Base-by-base conservation (phyloP, 805 yeast species). In the Cyberlindnera mississippiensis region DNA sequence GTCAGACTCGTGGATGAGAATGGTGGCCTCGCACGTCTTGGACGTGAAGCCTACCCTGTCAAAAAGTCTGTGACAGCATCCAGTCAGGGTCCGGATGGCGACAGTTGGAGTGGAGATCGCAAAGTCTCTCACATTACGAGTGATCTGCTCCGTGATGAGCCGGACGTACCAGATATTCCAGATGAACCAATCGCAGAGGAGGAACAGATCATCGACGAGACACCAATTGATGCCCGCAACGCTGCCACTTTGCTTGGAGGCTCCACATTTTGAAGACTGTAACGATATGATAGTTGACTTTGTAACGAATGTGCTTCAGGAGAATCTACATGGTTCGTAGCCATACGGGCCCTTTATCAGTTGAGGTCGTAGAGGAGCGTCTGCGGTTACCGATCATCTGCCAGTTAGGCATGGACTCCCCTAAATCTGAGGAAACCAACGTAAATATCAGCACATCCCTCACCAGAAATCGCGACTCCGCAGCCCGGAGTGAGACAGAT, bases 221-320 rank as follows among this genome's bases (percentile, higher is more conserved):
- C 67, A 4, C 68, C 65, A 5, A 75, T 88, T 5, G 91, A 87
- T 62, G 95, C 96, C 0, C 78, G 77, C 46, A 81, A 80, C 53
- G 98, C 96, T 1, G 97, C 96, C 1, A 69, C 78, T 28, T 53
- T 91, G 31, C 68, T 90, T 20, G 95, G 96, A 1, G 80, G 80
- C 4, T 79, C 91, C 2, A 78, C 86, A 4, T 85, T 85, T 52
- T 80, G 60, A 52, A 17, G 20, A 16, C 20, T 15, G 18, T 5
- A 27, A 8, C 14, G 13, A 12, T 11, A 27, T 27, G 29, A 27
- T 27, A 12, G 29, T 6, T 11, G 13, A 6, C 14, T 12, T 13
- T 10, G 29, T 6, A 27, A 27, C 29, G 29, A 27, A 27, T 27
- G 24, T 20, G 24, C 6, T 20, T 20, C 24, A 20, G 6, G 24